Evolutionary conservation across 2,329 filamentous ascomycete genomes (phyloP).

Genomic region (Aureobasidium subglaciale): DNA sequence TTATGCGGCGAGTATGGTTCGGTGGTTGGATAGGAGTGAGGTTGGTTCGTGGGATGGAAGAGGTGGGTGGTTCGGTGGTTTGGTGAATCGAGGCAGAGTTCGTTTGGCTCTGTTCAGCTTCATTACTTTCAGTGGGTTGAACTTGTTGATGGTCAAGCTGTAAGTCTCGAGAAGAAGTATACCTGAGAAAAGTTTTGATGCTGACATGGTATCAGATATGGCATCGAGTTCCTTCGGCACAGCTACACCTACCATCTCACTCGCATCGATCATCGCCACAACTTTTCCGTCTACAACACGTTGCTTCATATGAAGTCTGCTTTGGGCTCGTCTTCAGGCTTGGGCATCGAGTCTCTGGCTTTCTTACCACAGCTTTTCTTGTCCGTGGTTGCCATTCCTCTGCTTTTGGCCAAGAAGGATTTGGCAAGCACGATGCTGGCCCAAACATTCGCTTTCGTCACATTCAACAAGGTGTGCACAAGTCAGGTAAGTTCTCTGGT

Average conservation of each 20-base stretch:
- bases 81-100: conserved; percentile 39
- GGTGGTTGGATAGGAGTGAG: conserved; percentile 64
- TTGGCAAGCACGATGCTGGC: conserved; percentile 80
- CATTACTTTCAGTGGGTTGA: conserved; percentile 65
- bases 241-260: conserved; percentile 91
- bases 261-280: conserved; percentile 92
- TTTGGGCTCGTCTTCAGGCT: conserved; percentile 34
- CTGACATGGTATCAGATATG: conserved; percentile 51
- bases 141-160: conserved; percentile 69
- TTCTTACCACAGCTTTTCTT: conserved; percentile 84
- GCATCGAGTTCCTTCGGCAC: conserved; percentile 72
- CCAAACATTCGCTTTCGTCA: conserved; percentile 94
- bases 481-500: conserved; percentile 62
- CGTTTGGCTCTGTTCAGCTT: conserved; percentile 59
- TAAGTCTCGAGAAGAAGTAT: too few species aligned
- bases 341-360: conserved; percentile 66
- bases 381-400: conserved; percentile 66
- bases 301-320: conserved; percentile 82
- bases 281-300: conserved; percentile 95
- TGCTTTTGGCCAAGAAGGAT: conserved; percentile 72
- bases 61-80: conserved; percentile 4
- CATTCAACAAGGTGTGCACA: conserved; percentile 98
- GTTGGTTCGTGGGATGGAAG: conserved; percentile 8
- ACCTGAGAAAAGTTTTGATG: too few species aligned
- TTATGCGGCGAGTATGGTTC: conserved; percentile 74